These are phyloP conservation scores for Xenosphaeropsis pyriputrescens DNA, from an alignment of 2,329 filamentous ascomycete species.

Conservation along the genomic window DNA sequence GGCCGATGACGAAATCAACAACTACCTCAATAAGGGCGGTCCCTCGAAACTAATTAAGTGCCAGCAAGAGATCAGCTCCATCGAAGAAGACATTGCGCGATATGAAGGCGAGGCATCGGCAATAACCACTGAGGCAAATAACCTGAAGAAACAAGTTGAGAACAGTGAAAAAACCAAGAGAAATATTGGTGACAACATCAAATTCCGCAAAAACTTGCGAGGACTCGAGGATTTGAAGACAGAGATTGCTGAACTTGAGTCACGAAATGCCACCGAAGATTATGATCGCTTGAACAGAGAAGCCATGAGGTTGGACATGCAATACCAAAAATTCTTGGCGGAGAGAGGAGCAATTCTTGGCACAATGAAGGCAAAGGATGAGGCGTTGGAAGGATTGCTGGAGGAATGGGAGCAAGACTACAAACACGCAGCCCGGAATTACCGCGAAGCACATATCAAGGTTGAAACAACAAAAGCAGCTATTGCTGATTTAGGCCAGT, in stretches of 20 bases:
- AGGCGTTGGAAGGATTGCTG: conserved; percentile 58
- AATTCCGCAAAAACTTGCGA: conserved; percentile 62
- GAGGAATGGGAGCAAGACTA: conserved; percentile 78
- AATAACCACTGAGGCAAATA: conserved; percentile 58
- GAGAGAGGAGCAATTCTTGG: conserved; percentile 64
- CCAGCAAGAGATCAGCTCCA: conserved; percentile 48
- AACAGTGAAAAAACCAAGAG: conserved; percentile 74
- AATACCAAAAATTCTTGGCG: conserved; percentile 55
- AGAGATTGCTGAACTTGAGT: conserved; percentile 63
- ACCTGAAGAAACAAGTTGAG: conserved; percentile 60
- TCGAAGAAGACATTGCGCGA: conserved; percentile 50
- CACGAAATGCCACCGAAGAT: conserved; percentile 70
- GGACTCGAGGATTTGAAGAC: conserved; percentile 49
- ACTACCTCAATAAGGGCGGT: conserved; percentile 66
- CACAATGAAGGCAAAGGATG: conserved; percentile 70
- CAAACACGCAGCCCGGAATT: conserved; percentile 64
- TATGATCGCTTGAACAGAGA: conserved; percentile 60
- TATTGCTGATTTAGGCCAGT: conserved; percentile 77
- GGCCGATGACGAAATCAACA: conserved; percentile 62
- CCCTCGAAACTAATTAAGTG: conserved; percentile 55
- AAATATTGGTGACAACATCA: conserved; percentile 78
- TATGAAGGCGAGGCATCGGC: conserved; percentile 54
- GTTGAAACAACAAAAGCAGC: conserved; percentile 87
- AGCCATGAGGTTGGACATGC: conserved; percentile 49
- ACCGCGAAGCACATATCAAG: conserved; percentile 77